These are phyloP conservation scores for Didymella arachidicola DNA, from an alignment of 2,329 filamentous ascomycete genomes.

Conservation along the genomic window DNA sequence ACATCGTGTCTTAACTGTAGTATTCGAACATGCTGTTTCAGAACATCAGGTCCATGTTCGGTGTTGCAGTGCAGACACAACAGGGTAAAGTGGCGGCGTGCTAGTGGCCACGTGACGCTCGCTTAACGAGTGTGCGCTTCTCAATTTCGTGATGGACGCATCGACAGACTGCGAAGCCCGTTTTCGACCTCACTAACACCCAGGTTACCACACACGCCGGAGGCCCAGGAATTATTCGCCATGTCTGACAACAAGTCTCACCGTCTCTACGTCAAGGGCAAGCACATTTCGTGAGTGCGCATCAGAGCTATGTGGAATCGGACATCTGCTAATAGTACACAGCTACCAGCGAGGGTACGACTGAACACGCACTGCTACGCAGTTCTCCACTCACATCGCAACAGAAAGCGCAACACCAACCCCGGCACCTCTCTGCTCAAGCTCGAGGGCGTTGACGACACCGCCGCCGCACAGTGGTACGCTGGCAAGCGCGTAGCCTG, in stretches of 20 bases:
- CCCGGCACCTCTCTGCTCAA: constrained; percentile 92
- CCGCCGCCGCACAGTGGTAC: constrained; percentile 90
- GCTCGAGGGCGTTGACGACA: constrained; percentile 97
- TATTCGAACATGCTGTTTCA: background rate
- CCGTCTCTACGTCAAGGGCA: constrained; percentile 68
- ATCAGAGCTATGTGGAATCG: constrained; percentile 14
- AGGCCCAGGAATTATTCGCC: constrained; percentile 45
- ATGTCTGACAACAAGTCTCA: constrained; percentile 51
- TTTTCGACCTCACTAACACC: constrained; percentile 37
- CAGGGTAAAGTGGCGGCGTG: background rate
- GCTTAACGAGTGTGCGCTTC: constrained; percentile 4
- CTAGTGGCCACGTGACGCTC: constrained; percentile 1
- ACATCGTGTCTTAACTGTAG: background rate
- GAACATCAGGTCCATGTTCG: background rate
- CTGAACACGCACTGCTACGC: constrained; percentile 18
- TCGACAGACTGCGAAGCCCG: background rate
- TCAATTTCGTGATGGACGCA: constrained; percentile 2
- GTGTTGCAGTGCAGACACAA: background rate
- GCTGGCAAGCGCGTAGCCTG: constrained; percentile 97
- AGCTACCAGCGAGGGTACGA: constrained; percentile 77
- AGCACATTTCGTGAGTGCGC: constrained; percentile 93
- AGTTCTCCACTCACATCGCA: constrained; percentile 27
- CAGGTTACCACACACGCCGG: constrained; percentile 27
- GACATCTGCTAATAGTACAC: constrained; percentile 55
- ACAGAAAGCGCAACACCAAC: constrained; percentile 83